Conservation (phyloP, 2,329 filamentous ascomycete genomes). For the Drechslerella dactyloides region DNA sequence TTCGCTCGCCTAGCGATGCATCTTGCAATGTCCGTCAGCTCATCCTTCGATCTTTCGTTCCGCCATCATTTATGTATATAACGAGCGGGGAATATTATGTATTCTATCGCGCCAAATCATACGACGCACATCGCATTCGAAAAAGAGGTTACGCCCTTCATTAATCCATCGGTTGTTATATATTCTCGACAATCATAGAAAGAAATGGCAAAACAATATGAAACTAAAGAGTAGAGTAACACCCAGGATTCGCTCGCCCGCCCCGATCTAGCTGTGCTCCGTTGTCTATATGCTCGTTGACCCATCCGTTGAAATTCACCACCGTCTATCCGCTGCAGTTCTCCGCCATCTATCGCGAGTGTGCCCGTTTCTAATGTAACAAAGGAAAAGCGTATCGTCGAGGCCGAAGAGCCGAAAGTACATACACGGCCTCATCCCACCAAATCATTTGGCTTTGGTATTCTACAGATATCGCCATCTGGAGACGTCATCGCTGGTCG, state of each 20-base stretch:
- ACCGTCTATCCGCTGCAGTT: conserved; percentile 21
- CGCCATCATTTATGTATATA: no score
- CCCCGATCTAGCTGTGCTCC: conserved; percentile 48
- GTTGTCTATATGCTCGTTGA: conserved; percentile 33
- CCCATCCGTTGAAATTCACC: conserved; percentile 7
- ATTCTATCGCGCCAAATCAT: no score
- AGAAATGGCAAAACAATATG: conserved; percentile 5
- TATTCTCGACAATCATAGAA: background rate
- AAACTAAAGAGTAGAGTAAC: conserved; percentile 19
- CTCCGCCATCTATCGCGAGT: conserved; percentile 29
- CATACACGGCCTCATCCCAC: background rate
- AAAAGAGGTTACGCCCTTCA: no score
- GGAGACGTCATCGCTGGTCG: conserved; percentile 7
- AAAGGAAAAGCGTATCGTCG: conserved; percentile 17
- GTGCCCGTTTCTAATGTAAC: conserved; percentile 26
- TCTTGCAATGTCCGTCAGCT: background rate
- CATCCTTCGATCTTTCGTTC: no score
- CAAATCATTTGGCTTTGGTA: background rate
- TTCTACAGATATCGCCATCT: background rate
- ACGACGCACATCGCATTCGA: no score
- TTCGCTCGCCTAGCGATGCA: background rate
- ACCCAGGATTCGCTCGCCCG: conserved; percentile 30
- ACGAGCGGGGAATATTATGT: background rate
- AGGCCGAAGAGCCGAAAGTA: conserved; percentile 10
- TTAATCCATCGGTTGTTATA: no score